Conservation (phyloP, 257 asterid species). For the Handroanthus guayacan region DNA sequence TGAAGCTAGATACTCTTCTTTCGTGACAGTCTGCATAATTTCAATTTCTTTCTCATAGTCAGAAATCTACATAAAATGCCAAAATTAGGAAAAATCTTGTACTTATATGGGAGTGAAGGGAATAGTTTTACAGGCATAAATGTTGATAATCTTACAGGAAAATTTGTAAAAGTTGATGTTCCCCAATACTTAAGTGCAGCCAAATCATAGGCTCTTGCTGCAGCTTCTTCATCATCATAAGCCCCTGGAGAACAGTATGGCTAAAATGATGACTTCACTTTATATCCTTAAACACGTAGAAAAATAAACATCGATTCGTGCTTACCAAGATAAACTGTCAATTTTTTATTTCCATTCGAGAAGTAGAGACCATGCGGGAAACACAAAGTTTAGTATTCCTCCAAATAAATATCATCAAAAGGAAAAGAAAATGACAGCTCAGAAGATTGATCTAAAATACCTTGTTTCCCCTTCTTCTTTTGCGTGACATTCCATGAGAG, state of each 20-base stretch:
- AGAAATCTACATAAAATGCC: constrained; percentile 44
- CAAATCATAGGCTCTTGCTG: constrained; percentile 64
- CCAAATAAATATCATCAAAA: not conserved
- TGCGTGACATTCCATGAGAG: constrained; percentile 61
- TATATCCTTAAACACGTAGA: not conserved
- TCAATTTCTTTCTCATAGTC: constrained; percentile 56
- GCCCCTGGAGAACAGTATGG: constrained; percentile 46
- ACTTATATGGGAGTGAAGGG: not conserved
- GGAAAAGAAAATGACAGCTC: not conserved
- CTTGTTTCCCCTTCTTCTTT: constrained; percentile 66
- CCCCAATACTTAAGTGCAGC: constrained; percentile 72
- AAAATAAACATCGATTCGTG: not conserved
- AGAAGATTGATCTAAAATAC: constrained; percentile 26
- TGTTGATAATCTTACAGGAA: constrained; percentile 48
- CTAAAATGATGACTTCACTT: not conserved
- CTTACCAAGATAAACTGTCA: constrained; percentile 69
- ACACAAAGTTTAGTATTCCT: constrained; percentile 35
- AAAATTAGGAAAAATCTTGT: constrained; percentile 7
- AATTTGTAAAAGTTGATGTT: constrained; percentile 57
- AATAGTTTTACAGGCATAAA: not conserved
- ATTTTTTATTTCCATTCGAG: constrained; percentile 25
- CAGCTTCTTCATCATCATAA: constrained; percentile 64
- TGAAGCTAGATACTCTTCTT: constrained; percentile 66
- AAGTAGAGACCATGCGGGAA: constrained; percentile 31
- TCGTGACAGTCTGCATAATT: constrained; percentile 53